A percentile compares a stretch with the other conserved stretches of the same genome.
Evolutionary conservation across 164 flowering plant species (phyloP).

Genomic region (Protea cynaroides): DNA sequence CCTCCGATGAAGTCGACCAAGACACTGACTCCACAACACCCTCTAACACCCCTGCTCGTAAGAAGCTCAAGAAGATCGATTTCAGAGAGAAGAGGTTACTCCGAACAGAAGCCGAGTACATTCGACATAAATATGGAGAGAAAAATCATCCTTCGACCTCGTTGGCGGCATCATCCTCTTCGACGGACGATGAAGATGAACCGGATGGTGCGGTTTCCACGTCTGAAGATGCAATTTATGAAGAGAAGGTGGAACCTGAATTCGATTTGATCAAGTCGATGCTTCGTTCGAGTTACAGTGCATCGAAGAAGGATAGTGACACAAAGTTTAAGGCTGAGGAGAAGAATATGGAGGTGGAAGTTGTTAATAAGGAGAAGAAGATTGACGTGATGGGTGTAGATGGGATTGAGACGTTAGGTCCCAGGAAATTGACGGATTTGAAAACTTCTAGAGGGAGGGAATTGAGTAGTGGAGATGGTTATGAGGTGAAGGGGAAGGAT

Average conservation of each 20-base stretch:
- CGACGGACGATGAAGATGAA: slow-evolving; percentile 19
- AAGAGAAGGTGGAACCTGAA: slow-evolving; percentile 44
- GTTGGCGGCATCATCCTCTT: slow-evolving; percentile 13
- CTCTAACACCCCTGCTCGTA: slow-evolving; percentile 12
- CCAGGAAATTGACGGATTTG: slow-evolving; percentile 6
- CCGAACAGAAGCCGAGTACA: slow-evolving; percentile 25
- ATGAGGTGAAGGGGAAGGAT: slow-evolving; percentile 22
- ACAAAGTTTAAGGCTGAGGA: slow-evolving; percentile 15
- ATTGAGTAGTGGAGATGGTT: slow-evolving; percentile 9
- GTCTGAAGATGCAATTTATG: slow-evolving; percentile 62
- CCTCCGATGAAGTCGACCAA: slow-evolving; percentile 10
- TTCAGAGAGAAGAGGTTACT: slow-evolving; percentile 33
- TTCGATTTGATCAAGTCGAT: slow-evolving; percentile 62
- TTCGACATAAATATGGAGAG: slow-evolving; percentile 14
- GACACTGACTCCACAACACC: slow-evolving; percentile 1
- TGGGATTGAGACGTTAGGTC: slow-evolving; percentile 4
- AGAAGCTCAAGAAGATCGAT: slow-evolving; percentile 28
- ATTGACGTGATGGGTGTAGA: slow-evolving; percentile 13
- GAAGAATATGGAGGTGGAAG: slow-evolving; percentile 55
- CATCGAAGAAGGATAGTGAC: slow-evolving; percentile 7
- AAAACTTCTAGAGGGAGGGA: slow-evolving; percentile 6
- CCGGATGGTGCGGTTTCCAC: slow-evolving; percentile 47
- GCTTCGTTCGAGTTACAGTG: slow-evolving; percentile 36
- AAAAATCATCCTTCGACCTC: slow-evolving; percentile 7
- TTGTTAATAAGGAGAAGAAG: slow-evolving; percentile 27